These are phyloP conservation scores for Hypocreales sp. DNA, from an alignment of 2,329 filamentous ascomycete genomes.

Conservation along the genomic window DNA sequence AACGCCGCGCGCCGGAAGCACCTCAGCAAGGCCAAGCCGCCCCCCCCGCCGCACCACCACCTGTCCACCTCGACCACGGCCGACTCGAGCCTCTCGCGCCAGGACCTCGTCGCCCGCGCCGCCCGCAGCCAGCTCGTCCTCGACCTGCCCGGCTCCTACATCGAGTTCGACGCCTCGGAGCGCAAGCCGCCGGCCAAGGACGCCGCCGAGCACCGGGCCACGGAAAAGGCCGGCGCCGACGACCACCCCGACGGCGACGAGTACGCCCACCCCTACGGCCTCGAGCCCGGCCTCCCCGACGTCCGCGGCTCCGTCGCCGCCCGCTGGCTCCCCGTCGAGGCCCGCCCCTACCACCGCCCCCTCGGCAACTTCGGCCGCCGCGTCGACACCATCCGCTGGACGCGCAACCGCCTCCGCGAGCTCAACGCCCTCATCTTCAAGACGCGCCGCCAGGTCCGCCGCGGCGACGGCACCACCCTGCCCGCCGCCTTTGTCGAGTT, in stretches of 20 bases:
- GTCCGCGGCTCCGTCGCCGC: slow-evolving; percentile 42
- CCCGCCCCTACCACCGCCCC: slow-evolving; percentile 57
- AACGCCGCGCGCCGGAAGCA: slow-evolving; percentile 55
- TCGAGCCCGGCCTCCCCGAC: slow-evolving; percentile 19
- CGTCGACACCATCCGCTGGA: slow-evolving; percentile 90
- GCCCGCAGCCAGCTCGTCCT: slow-evolving; percentile 2
- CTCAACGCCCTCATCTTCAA: slow-evolving; percentile 33
- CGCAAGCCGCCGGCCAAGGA: neutral
- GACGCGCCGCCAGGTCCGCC: slow-evolving; percentile 58
- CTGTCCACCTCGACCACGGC: neutral
- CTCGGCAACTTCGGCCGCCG: slow-evolving; percentile 65
- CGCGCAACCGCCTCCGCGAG: slow-evolving; percentile 36
- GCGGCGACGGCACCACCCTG: slow-evolving; percentile 51
- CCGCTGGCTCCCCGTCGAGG: slow-evolving; percentile 57
- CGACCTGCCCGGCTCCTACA: slow-evolving; percentile 2
- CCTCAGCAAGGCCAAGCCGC: slow-evolving; percentile 1
- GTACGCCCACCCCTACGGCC: slow-evolving; percentile 22
- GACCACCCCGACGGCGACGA: slow-evolving; percentile 16
- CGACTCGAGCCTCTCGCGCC: slow-evolving; percentile 1
- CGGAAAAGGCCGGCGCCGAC: slow-evolving; percentile 5
- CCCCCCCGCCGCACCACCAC: neutral
- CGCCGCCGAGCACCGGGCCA: neutral
- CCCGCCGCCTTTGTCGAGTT: slow-evolving; percentile 89
- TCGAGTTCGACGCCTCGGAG: slow-evolving; percentile 1
- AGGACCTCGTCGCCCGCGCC: slow-evolving; percentile 2